Evolutionary conservation across 805 yeast genomes (phyloP), one percentile per base, ranked within the genome.

Genomic region (Danielia reshetovae): DNA sequence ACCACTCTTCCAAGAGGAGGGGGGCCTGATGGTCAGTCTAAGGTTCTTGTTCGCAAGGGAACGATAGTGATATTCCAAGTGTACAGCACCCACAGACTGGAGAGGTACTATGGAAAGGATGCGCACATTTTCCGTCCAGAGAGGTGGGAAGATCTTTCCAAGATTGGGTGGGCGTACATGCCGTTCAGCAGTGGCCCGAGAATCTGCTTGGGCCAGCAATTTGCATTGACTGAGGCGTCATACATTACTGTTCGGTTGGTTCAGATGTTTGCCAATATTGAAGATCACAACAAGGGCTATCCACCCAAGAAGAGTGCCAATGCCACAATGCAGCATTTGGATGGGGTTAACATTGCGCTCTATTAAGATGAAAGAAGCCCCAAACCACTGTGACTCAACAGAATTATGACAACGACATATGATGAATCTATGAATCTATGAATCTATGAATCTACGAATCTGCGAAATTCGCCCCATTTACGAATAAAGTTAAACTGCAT

Each of bases 1-100:
- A 73, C 78, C 3, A 59, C 64, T 5, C 56, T 74, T 32, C 79
- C 79, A 11, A 49, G 55, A 30, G 79, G 78, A 14, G 79, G 78
- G 9, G 77, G 75, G 8, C 22, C 32, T 1, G 65, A 66, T 37
- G 58, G 54, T 7, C 42, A 41, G 18, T 31, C 49, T 30, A 74
- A 74, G 4, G 39, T 70, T 2, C 54, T 63, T 8, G 24, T 46
- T 7, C 24, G 29, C 13, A 43, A 46, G 27, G 38, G 39, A 24
- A 30, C 32, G 9, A 29, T 33, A 24, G 46, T 43, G 18, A 42
- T 29, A 16, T 42, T 36, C 31, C 40, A 34, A 16, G 21, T 43
- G 9, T 35, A 42, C 29, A 29, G 42, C 17, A 32, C 32, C 32
- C 49, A 45, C 24, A 37, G 46, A 14, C 38, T 30, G 35, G 26